A percentile compares a stretch with the other conserved stretches of the same genome.
These are phyloP conservation scores for Phyllostachys edulis DNA, from an alignment of 176 grass and related monocot genomes.

Conservation along the genomic window DNA sequence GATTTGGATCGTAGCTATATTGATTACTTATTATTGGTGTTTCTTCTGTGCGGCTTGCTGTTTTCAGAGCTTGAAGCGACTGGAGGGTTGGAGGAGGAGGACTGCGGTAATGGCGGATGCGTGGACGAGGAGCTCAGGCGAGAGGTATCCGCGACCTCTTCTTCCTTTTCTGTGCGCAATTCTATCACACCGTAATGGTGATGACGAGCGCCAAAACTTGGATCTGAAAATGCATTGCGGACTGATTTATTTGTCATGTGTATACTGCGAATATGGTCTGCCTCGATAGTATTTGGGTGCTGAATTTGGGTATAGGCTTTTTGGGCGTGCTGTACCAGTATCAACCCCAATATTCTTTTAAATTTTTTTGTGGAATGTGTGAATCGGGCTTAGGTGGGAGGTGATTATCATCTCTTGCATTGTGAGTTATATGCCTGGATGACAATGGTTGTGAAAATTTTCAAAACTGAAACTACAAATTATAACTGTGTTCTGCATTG, in stretches of 20 bases:
- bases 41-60: too few species aligned
- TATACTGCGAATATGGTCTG: background rate
- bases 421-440: background rate
- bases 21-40: too few species aligned
- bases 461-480: background rate
- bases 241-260: background rate
- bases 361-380: background rate
- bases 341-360: background rate
- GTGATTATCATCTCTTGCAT: background rate
- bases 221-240: background rate
- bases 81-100: background rate
- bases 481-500: background rate
- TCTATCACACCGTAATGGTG: background rate
- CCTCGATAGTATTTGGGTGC: background rate
- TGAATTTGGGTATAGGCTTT: background rate
- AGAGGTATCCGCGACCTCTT: slow-evolving; percentile 35
- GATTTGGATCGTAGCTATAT: too few species aligned
- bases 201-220: background rate
- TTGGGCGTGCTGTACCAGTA: background rate
- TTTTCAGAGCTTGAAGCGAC: background rate
- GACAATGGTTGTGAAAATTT: background rate
- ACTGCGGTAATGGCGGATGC: too few species aligned
- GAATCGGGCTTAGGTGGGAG: background rate
- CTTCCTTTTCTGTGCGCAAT: too few species aligned
- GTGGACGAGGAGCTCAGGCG: slow-evolving; percentile 30